Percentiles rank a stretch among this genome's conserved stretches.
Conservation (phyloP, 306 rosid genomes). For the Mimosa pudica region DNA sequence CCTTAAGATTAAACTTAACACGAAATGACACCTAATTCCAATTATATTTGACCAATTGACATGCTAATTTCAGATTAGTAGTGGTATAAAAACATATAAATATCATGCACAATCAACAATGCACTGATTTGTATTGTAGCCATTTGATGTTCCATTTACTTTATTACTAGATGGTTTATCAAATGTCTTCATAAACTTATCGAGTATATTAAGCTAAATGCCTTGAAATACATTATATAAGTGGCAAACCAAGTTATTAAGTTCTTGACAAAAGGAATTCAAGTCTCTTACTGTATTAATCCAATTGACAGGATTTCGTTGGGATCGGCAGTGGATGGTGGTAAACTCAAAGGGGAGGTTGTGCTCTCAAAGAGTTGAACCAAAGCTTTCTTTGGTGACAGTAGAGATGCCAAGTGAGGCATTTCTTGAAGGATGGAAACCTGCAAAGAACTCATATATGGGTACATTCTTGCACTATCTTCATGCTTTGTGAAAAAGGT, state of each 20-base stretch:
- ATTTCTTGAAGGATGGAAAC: slow-evolving; percentile 58
- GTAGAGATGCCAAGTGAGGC: slow-evolving; percentile 66
- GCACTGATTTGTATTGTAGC: no score
- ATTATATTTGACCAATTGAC: no score
- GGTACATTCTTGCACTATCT: slow-evolving; percentile 42
- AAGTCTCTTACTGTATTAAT: neutral
- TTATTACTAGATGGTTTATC: neutral
- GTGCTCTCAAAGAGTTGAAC: slow-evolving; percentile 81
- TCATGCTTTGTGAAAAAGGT: neutral
- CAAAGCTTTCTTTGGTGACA: slow-evolving; percentile 76
- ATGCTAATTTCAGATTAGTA: no score
- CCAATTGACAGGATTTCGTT: slow-evolving; percentile 59
- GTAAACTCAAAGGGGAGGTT: slow-evolving; percentile 78
- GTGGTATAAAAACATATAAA: no score
- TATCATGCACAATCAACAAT: no score
- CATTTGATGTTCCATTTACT: neutral
- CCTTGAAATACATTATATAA: neutral
- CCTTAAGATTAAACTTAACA: no score
- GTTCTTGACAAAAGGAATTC: neutral
- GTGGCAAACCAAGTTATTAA: neutral
- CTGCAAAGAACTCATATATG: slow-evolving; percentile 55
- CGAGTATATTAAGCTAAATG: neutral
- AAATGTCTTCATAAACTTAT: neutral
- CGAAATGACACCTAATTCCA: no score
- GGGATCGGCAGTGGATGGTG: slow-evolving; percentile 91